Evolutionary conservation across 2,329 filamentous ascomycete species (phyloP).

Genomic region (Fusarium sp.): DNA sequence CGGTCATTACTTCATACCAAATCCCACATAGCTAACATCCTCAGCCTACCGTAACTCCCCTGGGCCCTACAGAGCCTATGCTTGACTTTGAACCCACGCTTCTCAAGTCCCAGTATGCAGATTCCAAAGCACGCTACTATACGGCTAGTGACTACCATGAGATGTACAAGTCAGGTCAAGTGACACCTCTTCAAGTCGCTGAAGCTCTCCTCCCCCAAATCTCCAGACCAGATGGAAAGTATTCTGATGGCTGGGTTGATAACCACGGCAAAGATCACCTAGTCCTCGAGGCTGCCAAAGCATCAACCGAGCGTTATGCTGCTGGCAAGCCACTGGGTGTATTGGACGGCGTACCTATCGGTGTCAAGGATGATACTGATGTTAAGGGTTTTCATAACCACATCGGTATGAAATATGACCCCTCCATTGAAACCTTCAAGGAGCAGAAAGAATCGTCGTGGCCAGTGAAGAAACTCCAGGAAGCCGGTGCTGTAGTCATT

Average conservation of each 20-base stretch:
- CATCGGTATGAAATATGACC: slow-evolving; percentile 70
- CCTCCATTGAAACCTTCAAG: slow-evolving; percentile 61
- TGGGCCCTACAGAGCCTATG: slow-evolving; percentile 52
- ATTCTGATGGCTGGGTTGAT: slow-evolving; percentile 79
- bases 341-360: slow-evolving; percentile 84
- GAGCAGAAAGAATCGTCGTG: slow-evolving; percentile 69
- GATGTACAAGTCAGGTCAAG: slow-evolving; percentile 74
- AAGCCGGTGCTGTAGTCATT: slow-evolving; percentile 78
- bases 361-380: slow-evolving; percentile 84
- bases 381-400: slow-evolving; percentile 76
- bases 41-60: slow-evolving; percentile 67
- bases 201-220: slow-evolving; percentile 78
- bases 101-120: slow-evolving; percentile 52
- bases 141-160: slow-evolving; percentile 81
- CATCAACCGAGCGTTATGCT: slow-evolving; percentile 78
- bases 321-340: slow-evolving; percentile 72
- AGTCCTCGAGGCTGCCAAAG: slow-evolving; percentile 74
- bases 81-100: slow-evolving; percentile 57
- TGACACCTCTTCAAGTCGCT: slow-evolving; percentile 78
- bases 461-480: slow-evolving; percentile 76
- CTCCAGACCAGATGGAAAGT: slow-evolving; percentile 64
- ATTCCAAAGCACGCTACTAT: slow-evolving; percentile 66
- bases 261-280: slow-evolving; percentile 66
- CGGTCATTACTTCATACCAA: background rate
- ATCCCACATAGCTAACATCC: slow-evolving; percentile 1